Conservation (phyloP, 2,329 filamentous ascomycete species). For the Aureobasidium sp. region DNA sequence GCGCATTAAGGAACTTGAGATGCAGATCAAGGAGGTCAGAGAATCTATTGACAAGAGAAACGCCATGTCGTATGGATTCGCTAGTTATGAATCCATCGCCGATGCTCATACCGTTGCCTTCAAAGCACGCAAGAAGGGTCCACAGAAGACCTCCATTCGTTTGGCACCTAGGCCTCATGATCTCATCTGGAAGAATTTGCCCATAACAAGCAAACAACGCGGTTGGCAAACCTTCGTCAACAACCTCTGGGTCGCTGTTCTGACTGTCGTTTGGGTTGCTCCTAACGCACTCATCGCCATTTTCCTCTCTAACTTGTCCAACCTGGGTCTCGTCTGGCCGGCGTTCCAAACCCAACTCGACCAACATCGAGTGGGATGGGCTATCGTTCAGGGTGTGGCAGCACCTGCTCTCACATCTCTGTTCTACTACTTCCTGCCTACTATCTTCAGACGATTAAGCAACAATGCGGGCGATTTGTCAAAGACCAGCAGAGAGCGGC, state of each 20-base stretch:
- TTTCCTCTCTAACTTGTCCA: conserved; percentile 78
- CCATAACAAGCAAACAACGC: conserved; percentile 58
- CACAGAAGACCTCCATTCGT: conserved; percentile 64
- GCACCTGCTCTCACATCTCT: conserved; percentile 81
- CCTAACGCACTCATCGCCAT: conserved; percentile 93
- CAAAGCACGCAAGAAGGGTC: conserved; percentile 69
- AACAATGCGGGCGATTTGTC: conserved; percentile 79
- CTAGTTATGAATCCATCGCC: conserved; percentile 80
- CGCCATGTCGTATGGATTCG: conserved; percentile 86
- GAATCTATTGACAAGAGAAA: conserved; percentile 77
- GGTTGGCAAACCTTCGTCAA: conserved; percentile 69
- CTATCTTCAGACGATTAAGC: conserved; percentile 81
- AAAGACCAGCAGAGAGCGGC: conserved; percentile 84
- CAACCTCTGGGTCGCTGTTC: conserved; percentile 69
- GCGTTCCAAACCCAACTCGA: conserved; percentile 60
- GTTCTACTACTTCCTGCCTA: conserved; percentile 79
- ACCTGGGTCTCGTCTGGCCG: conserved; percentile 72
- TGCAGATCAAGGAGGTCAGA: conserved; percentile 75
- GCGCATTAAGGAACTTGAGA: conserved; percentile 73
- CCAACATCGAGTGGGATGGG: conserved; percentile 59
- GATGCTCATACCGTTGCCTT: conserved; percentile 86
- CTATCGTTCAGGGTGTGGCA: conserved; percentile 82
- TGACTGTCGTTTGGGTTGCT: conserved; percentile 80
- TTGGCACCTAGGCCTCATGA: conserved; percentile 83
- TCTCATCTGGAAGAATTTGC: conserved; percentile 92